These are phyloP conservation scores for Penicillium argentinense DNA, from an alignment of 495 filamentous ascomycete genomes.

Conservation along the genomic window DNA sequence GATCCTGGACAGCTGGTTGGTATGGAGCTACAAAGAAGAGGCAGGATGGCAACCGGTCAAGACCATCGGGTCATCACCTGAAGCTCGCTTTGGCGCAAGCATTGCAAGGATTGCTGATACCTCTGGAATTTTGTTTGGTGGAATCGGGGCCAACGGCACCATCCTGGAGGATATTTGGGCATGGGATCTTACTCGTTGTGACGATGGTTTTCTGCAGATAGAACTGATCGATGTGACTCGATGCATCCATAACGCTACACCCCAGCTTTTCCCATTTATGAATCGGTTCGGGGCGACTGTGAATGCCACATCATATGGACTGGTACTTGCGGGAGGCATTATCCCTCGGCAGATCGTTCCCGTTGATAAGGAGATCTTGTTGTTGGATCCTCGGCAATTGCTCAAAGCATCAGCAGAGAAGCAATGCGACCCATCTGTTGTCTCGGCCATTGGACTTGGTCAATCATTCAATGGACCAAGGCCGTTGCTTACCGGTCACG, in stretches of 20 bases:
- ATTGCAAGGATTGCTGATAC: conserved; percentile 39
- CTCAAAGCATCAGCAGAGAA: conserved; percentile 8
- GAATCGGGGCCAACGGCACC: conserved; percentile 59
- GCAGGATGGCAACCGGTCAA: conserved; percentile 52
- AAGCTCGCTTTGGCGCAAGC: conserved; percentile 61
- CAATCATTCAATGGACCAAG: conserved; percentile 26
- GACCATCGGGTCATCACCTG: conserved; percentile 38
- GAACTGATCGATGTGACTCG: conserved; percentile 27
- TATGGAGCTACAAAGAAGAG: conserved; percentile 54
- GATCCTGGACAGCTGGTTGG: conserved; percentile 59
- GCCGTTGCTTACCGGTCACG: conserved; percentile 69
- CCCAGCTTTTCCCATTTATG: conserved; percentile 22
- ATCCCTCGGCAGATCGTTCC: conserved; percentile 31
- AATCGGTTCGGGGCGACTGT: conserved; percentile 33
- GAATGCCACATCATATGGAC: conserved; percentile 33
- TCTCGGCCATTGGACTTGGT: conserved; percentile 25
- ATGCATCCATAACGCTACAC: conserved; percentile 16
- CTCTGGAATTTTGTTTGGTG: conserved; percentile 65
- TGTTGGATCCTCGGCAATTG: conserved; percentile 25
- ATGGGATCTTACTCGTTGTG: conserved; percentile 48
- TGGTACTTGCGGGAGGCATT: conserved; percentile 45
- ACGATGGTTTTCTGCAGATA: conserved; percentile 25
- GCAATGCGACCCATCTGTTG: conserved; percentile 11
- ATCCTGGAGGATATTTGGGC: conserved; percentile 57
- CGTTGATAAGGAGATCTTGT: conserved; percentile 36